phyloP scores from a whole-genome alignment of 192 early-diverging fungal genomes.

The Podila minutissima region DNA sequence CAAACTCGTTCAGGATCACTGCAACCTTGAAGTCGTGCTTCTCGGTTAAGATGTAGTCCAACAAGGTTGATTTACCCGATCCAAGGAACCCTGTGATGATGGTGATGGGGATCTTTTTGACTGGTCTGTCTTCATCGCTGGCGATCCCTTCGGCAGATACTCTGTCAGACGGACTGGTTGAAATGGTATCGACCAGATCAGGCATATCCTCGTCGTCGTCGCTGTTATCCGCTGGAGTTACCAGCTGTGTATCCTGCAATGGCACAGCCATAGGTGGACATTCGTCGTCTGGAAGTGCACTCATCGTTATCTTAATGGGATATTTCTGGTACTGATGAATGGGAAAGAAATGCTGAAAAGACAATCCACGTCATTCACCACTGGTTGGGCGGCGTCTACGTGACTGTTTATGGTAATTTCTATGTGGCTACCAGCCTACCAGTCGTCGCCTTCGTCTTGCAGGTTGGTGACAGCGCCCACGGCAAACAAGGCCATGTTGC shows the following conservation, averaged over 20 bases:
- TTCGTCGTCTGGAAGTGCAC: slow-evolving; percentile 30
- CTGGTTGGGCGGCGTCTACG: not conserved
- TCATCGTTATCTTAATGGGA: not conserved
- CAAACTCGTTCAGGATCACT: slow-evolving; percentile 99
- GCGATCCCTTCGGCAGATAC: not conserved
- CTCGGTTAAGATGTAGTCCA: slow-evolving; percentile 84
- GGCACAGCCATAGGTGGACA: slow-evolving; percentile 32
- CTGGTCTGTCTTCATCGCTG: not conserved
- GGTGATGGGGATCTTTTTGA: slow-evolving; percentile 48
- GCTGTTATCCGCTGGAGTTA: not conserved
- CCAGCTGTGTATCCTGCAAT: not conserved
- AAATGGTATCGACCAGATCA: slow-evolving; percentile 25
- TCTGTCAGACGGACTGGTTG: not conserved
- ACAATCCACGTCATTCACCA: not conserved
- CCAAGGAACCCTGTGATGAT: slow-evolving; percentile 77
- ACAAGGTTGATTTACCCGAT: slow-evolving; percentile 92
- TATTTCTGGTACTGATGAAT: not conserved
- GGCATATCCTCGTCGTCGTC: slow-evolving; percentile 44
- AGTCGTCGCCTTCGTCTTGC: slow-evolving; percentile 61
- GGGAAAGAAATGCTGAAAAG: not conserved
- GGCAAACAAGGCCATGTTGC: slow-evolving; percentile 68
- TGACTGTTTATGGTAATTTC: not conserved
- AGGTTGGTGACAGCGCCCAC: slow-evolving; percentile 70
- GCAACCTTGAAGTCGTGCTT: slow-evolving; percentile 96
- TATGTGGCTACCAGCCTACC: slow-evolving; percentile 33